Percentiles rank a stretch among this genome's conserved stretches.
Conservation (phyloP, 176 grass and related monocot genomes). For the Saccharum spontaneum region DNA sequence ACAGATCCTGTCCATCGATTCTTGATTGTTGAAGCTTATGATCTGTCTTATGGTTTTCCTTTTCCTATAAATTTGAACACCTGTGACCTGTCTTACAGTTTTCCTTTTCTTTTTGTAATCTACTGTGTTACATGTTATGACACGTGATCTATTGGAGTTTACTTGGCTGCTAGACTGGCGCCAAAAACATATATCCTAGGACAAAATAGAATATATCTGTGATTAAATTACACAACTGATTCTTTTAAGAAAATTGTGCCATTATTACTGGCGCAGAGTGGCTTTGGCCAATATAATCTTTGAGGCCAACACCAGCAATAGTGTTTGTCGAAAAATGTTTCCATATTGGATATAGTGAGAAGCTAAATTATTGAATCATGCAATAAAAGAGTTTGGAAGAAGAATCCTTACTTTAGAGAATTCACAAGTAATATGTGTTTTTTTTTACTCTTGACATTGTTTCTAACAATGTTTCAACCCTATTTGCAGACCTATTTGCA, state of each 20-base stretch:
- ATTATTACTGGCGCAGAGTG: background rate
- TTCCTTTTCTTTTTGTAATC: background rate
- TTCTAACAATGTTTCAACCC: background rate
- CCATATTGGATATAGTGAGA: background rate
- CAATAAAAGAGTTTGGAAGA: background rate
- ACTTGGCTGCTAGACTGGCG: background rate
- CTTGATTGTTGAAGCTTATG: background rate
- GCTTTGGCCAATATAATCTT: background rate
- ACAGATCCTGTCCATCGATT: background rate
- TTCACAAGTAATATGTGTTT: background rate
- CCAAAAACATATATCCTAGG: background rate
- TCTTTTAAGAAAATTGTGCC: background rate
- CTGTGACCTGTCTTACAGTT: background rate
- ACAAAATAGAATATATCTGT: background rate
- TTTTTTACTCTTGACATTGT: background rate
- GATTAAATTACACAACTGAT: slow-evolving; percentile 1
- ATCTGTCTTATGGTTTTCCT: too few relatives aligned
- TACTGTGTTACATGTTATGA: background rate
- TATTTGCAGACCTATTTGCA: slow-evolving; percentile 69
- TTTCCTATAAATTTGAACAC: background rate
- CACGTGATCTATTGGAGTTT: background rate
- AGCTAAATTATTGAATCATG: background rate
- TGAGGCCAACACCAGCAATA: background rate
- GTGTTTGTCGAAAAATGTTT: background rate
- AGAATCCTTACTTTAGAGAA: background rate